Base-by-base conservation (phyloP, 129 eudicot genomes). In the Oenanthe sinensis region DNA sequence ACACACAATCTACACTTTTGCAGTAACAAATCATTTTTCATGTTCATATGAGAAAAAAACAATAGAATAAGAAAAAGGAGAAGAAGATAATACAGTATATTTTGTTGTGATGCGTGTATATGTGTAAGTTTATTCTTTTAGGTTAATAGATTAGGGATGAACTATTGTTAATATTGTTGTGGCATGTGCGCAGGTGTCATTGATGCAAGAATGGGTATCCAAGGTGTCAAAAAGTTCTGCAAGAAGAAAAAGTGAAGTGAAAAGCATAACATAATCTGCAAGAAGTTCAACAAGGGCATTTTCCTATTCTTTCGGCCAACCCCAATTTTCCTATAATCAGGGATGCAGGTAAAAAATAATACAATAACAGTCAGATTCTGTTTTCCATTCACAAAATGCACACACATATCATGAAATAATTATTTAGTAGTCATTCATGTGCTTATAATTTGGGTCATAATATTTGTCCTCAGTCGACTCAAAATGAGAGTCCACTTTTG, bases 191-290 rank as follows among this genome's bases (percentile, higher is more conserved):
- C 87, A 91, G 97, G 91, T 91, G 42, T 91, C 97, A 39, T 82
- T 87, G 30, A 70, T 89, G 90, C 86, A 90, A 92, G 85, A 88
- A 92, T 76, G 97, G 91, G 77, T 92, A 88, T 82, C 90, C 93
- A 20, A 88, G 96, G 79, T 92, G 84, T 81, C 80, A 90, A 79
- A 90, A 90, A 86, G 84, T 87, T 77, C 88, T 88, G 67, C 90
- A 86, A 79, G 87, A 90, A 80, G 91, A 91, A 79, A 92, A 96
- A 82, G 78, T 83, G 26, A 92, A 90, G 84, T 88, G 60, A 90
- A 74, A 79, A 75, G 75, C 45, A 17, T 70, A 39, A 39, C 75
- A 70, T 70, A 19, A 70, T 70, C 22, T 3, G 37, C 10, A 44
- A 42, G 46, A 78, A 39, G 33, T 55, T 60, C 49, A 20, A n/a